Evolutionary conservation across 352 stramenopile species (phyloP), one percentile per base, ranked within the genome.

Genomic region (Pythium utonaiense): DNA sequence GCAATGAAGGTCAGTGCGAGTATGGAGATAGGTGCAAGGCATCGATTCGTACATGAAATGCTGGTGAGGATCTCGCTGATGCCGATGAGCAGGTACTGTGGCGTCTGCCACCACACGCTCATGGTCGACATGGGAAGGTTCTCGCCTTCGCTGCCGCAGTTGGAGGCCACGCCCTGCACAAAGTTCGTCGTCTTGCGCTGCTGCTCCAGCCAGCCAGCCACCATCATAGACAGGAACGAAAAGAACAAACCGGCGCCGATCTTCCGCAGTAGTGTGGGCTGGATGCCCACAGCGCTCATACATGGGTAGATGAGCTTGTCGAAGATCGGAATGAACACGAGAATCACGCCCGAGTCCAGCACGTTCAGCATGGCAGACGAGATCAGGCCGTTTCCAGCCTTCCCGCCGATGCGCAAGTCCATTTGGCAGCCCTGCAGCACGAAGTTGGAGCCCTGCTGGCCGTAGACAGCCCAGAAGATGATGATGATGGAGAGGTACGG

Each of bases 321-420:
- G 49, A 96, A 95, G 21, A 97, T 72, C 16, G 90, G 89, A 38
- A 97, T 95, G 51, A 96, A 95, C 21, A 96, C 47, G 41, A 97
- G 68, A 54, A 97, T 96, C n/a, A 96, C 85, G 24, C 86, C 74
- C 24, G 86, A 93, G 68, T 97, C 88, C 14, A 97, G 74, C 2
- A 95, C 78, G 47, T 80, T 93, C 30, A 96, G 81, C 80, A 95
- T 95, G 12, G 89, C 86, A 9, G 87, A 86, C 13, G 86, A 93
- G 50, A 96, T 77, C 58, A 95, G 62, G 6, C 69, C 68, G 49
- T 66, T 66, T 83, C 10, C 91, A 61, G 22, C 88, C 70, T 75
- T 22, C 14, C 51, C 48, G 25, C 54, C 44, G n/a, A 85, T 19
- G 42, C 73, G 73, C 24, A 89, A 66, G 51, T 89, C 75, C 77